A percentile compares a stretch with the other conserved stretches of the same genome.
Evolutionary conservation across 306 rosid genomes (phyloP).

Genomic region (Vicia villosa): DNA sequence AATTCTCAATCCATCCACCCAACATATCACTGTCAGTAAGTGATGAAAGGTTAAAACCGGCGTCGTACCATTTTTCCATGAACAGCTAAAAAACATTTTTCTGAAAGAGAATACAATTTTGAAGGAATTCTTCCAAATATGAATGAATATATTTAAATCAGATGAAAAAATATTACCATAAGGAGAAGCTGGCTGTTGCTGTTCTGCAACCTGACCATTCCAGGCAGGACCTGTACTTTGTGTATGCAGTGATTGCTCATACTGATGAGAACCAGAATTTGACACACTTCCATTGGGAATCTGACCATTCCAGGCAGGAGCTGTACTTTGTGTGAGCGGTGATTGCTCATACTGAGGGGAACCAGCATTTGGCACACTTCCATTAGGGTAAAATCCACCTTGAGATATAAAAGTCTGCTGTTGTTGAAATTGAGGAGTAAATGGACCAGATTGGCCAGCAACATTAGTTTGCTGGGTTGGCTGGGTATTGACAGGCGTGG

Average conservation of each 20-base stretch:
- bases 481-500: conserved; percentile 55
- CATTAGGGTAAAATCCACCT: conserved; percentile 68
- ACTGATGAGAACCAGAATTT: conserved; percentile 60
- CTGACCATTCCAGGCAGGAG: conserved; percentile 88
- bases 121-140: conserved; percentile 24
- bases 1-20: conserved; percentile 31
- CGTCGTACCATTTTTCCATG: not conserved
- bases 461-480: conserved; percentile 48
- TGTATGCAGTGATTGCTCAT: conserved; percentile 58
- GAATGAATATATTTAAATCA: not conserved
- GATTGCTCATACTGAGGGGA: conserved; percentile 68
- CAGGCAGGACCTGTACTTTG: conserved; percentile 71
- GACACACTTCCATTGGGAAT: conserved; percentile 40
- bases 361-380: conserved; percentile 60
- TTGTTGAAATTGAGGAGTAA: conserved; percentile 53
- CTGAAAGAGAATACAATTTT: conserved; percentile 38
- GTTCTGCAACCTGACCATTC: conserved; percentile 81
- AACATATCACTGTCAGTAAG: conserved; percentile 14
- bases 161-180: conserved; percentile 55
- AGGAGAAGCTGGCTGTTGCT: conserved; percentile 57
- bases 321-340: conserved; percentile 54
- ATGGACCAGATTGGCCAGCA: conserved; percentile 52
- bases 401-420: conserved; percentile 62
- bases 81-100: conserved; percentile 17
- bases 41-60: not conserved